Evolutionary conservation across 768 basidiomycete species (phyloP).

Genomic region (Leccinum olivaceopallidum): DNA sequence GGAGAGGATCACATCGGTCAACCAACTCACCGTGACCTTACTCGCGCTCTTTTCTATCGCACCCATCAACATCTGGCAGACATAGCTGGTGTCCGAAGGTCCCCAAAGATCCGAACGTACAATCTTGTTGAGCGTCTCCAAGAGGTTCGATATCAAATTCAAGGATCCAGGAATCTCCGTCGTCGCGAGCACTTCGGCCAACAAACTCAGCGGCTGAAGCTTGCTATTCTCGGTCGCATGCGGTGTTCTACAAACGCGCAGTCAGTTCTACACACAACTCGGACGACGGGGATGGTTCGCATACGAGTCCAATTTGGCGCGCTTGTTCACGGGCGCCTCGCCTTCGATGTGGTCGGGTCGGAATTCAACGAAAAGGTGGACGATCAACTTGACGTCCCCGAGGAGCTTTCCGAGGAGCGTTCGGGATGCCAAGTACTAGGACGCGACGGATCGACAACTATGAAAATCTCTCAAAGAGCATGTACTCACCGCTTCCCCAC

Average conservation of each 20-base stretch:
- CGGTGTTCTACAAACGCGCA: slow-evolving; percentile 5
- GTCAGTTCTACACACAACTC: background rate
- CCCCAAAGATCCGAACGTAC: slow-evolving; percentile 53
- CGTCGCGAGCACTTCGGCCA: slow-evolving; percentile 73
- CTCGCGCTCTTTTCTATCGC: slow-evolving; percentile 68
- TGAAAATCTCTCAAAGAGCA: background rate
- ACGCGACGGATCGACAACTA: background rate
- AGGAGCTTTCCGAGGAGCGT: slow-evolving; percentile 49
- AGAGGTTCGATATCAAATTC: slow-evolving; percentile 66
- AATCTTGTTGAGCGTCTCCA: slow-evolving; percentile 72
- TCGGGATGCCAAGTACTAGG: slow-evolving; percentile 48
- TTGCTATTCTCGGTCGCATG: slow-evolving; percentile 37
- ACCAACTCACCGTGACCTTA: slow-evolving; percentile 49
- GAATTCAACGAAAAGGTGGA: slow-evolving; percentile 50
- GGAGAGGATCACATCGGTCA: slow-evolving; percentile 4
- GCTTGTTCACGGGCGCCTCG: slow-evolving; percentile 58
- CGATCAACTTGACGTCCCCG: slow-evolving; percentile 51
- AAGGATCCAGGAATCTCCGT: slow-evolving; percentile 65
- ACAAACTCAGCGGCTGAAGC: slow-evolving; percentile 51
- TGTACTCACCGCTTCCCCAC: slow-evolving; percentile 48
- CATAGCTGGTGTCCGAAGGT: slow-evolving; percentile 69
- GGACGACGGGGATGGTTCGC: slow-evolving; percentile 35
- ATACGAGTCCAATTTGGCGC: slow-evolving; percentile 60
- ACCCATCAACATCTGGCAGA: slow-evolving; percentile 83
- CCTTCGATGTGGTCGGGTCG: slow-evolving; percentile 45